Percentiles rank a stretch among this genome's conserved stretches.
These are phyloP conservation scores for Phytophthora sp. DNA, from an alignment of 352 stramenopile genomes.

Conservation along the genomic window DNA sequence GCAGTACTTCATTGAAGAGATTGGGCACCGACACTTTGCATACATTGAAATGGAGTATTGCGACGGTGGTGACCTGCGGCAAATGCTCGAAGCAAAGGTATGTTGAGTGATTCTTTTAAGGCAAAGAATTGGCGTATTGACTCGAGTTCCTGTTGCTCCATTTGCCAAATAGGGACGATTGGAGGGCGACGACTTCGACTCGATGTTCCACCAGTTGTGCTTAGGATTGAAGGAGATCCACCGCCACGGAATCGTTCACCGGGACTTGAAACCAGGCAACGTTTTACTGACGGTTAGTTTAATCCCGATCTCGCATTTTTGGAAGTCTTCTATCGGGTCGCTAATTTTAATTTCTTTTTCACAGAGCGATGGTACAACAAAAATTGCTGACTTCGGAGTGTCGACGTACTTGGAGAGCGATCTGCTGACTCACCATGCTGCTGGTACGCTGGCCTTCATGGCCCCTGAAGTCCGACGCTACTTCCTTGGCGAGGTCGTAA, in stretches of 20 bases:
- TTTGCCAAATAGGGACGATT: constrained; percentile 55
- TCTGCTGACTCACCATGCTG: constrained; percentile 73
- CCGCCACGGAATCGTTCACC: constrained; percentile 65
- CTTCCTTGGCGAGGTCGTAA: constrained; percentile 73
- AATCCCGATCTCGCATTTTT: too few relatives aligned
- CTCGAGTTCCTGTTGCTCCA: too few relatives aligned
- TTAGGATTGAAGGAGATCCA: constrained; percentile 75
- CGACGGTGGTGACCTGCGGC: constrained; percentile 58
- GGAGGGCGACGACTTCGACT: constrained; percentile 51
- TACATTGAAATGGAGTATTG: constrained; percentile 90
- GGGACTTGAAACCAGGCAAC: constrained; percentile 83
- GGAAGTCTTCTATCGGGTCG: not conserved
- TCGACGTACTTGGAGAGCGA: constrained; percentile 80
- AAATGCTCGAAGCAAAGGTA: constrained; percentile 46
- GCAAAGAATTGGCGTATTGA: not conserved
- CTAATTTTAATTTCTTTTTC: not conserved
- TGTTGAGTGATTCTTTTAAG: not conserved
- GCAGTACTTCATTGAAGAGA: constrained; percentile 80
- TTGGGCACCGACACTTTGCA: constrained; percentile 76
- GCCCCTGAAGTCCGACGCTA: constrained; percentile 78
- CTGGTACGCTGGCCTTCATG: constrained; percentile 83
- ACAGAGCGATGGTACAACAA: constrained; percentile 67
- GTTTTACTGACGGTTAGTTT: constrained; percentile 68
- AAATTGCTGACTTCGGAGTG: constrained; percentile 87
- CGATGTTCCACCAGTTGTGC: constrained; percentile 74